Evolutionary conservation across 2,329 filamentous ascomycete genomes (phyloP), one percentile per base, ranked within the genome.

Genomic region (Microdochium trichocladiopsis): DNA sequence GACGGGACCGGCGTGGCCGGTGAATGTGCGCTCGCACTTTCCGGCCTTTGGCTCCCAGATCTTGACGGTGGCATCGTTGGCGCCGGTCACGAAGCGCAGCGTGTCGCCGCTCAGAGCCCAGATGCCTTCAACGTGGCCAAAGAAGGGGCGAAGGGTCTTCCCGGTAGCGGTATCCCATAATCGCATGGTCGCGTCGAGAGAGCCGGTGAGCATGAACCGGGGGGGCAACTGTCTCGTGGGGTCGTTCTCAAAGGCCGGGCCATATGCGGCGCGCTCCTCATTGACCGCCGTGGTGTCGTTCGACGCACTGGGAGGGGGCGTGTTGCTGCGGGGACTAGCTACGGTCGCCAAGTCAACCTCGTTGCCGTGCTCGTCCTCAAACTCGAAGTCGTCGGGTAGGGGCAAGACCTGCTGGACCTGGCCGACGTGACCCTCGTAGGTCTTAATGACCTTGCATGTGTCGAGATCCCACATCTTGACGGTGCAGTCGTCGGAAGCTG

Each of bases 1-100:
- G 2, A 97, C 91, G 0, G 94, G 92, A 0, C 90, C 93, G 1
- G 86, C 82, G 68, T 97, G 94, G 0, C 92, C 92, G 2, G 90
- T 91, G 64, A 96, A 93, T 2, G 92, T 97, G 49, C 91, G 79
- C 67, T 97, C 92, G 69, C 92, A 96, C 63, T 88, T 90, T 25
- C 94, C 94, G 1, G 88, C 92, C 53, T 91, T 77, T 16, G 93
- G 88, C 70, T 97, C 93, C 94, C 94, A 99, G 28, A 80, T 84
- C 73, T 97, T 97, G 61, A 96, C 88, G 83, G 93, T 95, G 43
- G 90, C 86, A 69, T 99, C 94, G 67, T 97, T 91, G 11, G 90
- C 88, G 1, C 92, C 93, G 18, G 87, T 90, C 14, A 97, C 90
- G 16, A 96, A 83, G 11, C 94, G 84, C 21, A 97, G 74, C 1